Evolutionary conservation across 192 early-diverging fungal genomes (phyloP).

Genomic region (Spinellus fusiger): DNA sequence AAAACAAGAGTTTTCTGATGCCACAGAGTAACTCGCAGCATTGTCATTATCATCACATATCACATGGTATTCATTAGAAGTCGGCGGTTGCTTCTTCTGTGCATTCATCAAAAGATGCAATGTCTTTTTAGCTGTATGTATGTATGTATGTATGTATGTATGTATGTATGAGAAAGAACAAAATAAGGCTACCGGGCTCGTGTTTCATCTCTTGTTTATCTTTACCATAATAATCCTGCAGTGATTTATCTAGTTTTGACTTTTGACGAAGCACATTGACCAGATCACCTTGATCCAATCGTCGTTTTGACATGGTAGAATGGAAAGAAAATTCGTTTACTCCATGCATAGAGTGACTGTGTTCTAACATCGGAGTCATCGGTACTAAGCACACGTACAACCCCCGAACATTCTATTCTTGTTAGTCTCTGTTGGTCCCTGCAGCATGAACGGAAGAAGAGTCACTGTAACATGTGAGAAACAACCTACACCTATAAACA

Average conservation of each 20-base stretch:
- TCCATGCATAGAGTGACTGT: background rate
- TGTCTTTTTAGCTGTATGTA: background rate
- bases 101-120: slow-evolving; percentile 10
- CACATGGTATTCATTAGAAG: too few species aligned
- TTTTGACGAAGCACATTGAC: slow-evolving; percentile 20
- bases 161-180: background rate
- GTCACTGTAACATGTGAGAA: slow-evolving; percentile 39
- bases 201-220: background rate
- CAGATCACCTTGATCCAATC: slow-evolving; percentile 7
- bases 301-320: slow-evolving; percentile 13
- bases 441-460: slow-evolving; percentile 26
- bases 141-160: background rate
- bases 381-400: background rate
- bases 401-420: background rate
- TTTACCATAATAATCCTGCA: slow-evolving; percentile 8
- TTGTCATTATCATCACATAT: background rate
- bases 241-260: slow-evolving; percentile 3
- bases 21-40: background rate
- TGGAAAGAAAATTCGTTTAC: background rate
- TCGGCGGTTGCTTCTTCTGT: too few species aligned
- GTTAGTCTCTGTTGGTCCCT: too few species aligned
- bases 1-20: background rate
- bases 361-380: background rate
- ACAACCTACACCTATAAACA: background rate
- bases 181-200: background rate